These are phyloP conservation scores for Parachaetomium inaequale DNA, from an alignment of 495 filamentous ascomycete genomes.

Conservation along the genomic window DNA sequence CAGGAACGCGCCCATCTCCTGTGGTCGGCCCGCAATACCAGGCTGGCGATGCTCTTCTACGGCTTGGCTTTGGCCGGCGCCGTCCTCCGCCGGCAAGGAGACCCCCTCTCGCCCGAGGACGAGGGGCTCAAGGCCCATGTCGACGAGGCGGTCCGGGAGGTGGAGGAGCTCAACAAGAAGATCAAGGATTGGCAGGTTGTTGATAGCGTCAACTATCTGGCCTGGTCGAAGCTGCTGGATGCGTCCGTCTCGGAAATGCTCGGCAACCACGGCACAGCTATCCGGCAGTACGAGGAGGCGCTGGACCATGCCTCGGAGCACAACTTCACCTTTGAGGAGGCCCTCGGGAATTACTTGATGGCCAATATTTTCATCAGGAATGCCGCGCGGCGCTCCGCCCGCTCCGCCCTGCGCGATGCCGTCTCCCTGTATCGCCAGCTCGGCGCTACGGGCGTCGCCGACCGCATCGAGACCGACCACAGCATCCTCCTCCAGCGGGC, in stretches of 20 bases:
- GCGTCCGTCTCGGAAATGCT: slow-evolving; percentile 67
- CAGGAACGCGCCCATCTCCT: slow-evolving; percentile 56
- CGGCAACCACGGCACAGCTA: slow-evolving; percentile 57
- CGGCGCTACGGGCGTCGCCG: slow-evolving; percentile 69
- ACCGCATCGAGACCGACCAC: slow-evolving; percentile 66
- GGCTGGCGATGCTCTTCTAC: slow-evolving; percentile 64
- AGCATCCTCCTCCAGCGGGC: slow-evolving; percentile 67
- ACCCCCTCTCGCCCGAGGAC: slow-evolving; percentile 47
- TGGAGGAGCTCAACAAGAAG: slow-evolving; percentile 53
- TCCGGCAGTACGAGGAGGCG: slow-evolving; percentile 67
- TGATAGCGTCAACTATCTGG: slow-evolving; percentile 74
- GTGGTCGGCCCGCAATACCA: slow-evolving; percentile 69
- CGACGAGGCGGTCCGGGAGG: slow-evolving; percentile 52
- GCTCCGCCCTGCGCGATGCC: slow-evolving; percentile 66
- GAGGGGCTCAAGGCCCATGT: slow-evolving; percentile 51
- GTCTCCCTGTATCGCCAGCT: slow-evolving; percentile 70
- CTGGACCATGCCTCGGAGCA: slow-evolving; percentile 78
- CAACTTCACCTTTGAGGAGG: slow-evolving; percentile 75
- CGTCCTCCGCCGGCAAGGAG: slow-evolving; percentile 55
- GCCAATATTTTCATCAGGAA: slow-evolving; percentile 70
- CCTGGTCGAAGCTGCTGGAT: slow-evolving; percentile 71
- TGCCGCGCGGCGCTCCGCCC: slow-evolving; percentile 68
- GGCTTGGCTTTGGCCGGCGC: slow-evolving; percentile 63
- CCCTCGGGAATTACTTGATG: slow-evolving; percentile 71
- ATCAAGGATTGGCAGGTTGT: slow-evolving; percentile 65